Evolutionary conservation across 306 rosid genomes (phyloP).

Genomic region (Leucaena leucocephala): DNA sequence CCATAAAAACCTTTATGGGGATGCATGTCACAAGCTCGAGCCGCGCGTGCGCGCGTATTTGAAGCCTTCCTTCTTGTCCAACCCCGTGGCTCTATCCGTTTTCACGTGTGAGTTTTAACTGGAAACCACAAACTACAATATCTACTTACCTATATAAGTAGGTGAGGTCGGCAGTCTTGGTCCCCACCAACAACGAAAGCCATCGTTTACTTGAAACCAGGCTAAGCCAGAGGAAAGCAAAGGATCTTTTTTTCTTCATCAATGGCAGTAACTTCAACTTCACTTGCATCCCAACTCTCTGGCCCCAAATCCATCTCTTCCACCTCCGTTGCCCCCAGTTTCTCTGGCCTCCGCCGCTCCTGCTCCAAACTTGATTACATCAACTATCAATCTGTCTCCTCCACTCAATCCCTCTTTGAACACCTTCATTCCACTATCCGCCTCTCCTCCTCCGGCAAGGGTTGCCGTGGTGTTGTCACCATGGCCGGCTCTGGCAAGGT

Average conservation of each 20-base stretch:
- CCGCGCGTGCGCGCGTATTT: neutral
- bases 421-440: slow-evolving; percentile 62
- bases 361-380: slow-evolving; percentile 50
- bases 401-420: slow-evolving; percentile 50
- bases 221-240: neutral
- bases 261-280: slow-evolving; percentile 83
- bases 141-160: neutral
- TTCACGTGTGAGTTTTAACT: neutral
- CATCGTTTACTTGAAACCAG: neutral
- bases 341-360: slow-evolving; percentile 63
- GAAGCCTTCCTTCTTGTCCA: neutral
- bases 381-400: slow-evolving; percentile 43
- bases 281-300: slow-evolving; percentile 76
- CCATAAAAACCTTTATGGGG: neutral
- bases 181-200: neutral
- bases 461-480: slow-evolving; percentile 66
- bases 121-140: neutral
- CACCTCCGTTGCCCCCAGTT: neutral
- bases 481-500: slow-evolving; percentile 98
- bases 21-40: neutral
- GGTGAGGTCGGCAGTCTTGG: neutral
- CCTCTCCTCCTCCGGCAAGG: slow-evolving; percentile 61
- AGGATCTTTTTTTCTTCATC: slow-evolving; percentile 9
- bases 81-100: neutral
- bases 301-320: slow-evolving; percentile 45